Conservation (phyloP, 805 yeast species). For the Teunomyces pallodes region DNA sequence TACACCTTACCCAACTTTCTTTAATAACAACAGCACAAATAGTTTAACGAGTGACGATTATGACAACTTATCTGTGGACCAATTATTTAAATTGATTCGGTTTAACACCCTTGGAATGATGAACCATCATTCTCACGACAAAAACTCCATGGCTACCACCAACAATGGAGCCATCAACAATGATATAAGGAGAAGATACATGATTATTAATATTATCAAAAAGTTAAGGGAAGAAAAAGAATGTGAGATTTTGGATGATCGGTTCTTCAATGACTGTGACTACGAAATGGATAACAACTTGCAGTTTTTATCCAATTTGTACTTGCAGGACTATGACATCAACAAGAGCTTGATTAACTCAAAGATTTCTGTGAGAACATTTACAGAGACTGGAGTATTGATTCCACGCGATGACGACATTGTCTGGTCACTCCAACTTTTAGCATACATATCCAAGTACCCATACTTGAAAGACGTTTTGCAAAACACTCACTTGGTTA, state of each 20-base stretch:
- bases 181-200: conserved; percentile 35
- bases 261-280: conserved; percentile 29
- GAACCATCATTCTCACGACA: not conserved
- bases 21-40: conserved; percentile 19
- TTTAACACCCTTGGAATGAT: conserved; percentile 11
- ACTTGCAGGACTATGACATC: conserved; percentile 33
- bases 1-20: conserved; percentile 15
- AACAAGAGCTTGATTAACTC: conserved; percentile 25
- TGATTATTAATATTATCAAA: conserved; percentile 34
- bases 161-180: conserved; percentile 18
- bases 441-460: conserved; percentile 92
- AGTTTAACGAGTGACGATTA: conserved; percentile 38
- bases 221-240: conserved; percentile 39
- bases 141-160: not conserved
- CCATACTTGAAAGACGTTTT: conserved; percentile 71
- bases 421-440: conserved; percentile 85
- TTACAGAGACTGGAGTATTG: conserved; percentile 63
- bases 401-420: conserved; percentile 92
- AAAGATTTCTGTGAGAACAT: conserved; percentile 34
- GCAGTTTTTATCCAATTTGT: conserved; percentile 40
- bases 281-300: conserved; percentile 43
- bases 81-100: conserved; percentile 36
- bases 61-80: conserved; percentile 35
- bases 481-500: conserved; percentile 73
- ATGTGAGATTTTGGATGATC: conserved; percentile 30